A percentile compares a stretch with the other conserved stretches of the same genome.
Evolutionary conservation across 129 eudicot species (phyloP).

Genomic region (Mikania micrantha): DNA sequence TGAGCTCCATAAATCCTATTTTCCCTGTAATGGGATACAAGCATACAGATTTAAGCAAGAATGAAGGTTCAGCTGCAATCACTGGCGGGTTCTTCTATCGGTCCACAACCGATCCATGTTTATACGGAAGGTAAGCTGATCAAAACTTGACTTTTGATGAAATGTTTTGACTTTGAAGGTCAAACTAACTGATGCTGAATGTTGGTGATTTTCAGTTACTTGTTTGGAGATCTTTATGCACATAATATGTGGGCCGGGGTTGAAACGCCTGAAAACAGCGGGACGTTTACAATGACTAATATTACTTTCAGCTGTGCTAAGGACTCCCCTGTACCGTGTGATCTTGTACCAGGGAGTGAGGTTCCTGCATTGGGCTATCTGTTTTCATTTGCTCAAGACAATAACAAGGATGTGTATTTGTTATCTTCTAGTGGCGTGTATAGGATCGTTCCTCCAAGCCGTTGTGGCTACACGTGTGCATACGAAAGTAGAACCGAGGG

Average conservation of each 20-base stretch:
- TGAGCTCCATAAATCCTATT: constrained; percentile 45
- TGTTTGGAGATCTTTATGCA: constrained; percentile 78
- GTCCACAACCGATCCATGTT: constrained; percentile 72
- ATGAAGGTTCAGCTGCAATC: constrained; percentile 76
- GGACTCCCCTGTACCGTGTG: constrained; percentile 66
- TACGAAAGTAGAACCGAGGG: constrained; percentile 33
- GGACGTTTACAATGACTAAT: constrained; percentile 41
- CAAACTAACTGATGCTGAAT: background rate
- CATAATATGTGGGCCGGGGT: constrained; percentile 63
- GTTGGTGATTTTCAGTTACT: constrained; percentile 46
- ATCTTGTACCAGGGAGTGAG: constrained; percentile 44
- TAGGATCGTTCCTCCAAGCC: constrained; percentile 71
- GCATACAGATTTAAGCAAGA: constrained; percentile 57
- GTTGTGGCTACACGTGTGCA: constrained; percentile 55
- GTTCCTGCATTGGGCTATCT: constrained; percentile 61
- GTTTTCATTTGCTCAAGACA: constrained; percentile 73
- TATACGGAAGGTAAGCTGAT: constrained; percentile 56
- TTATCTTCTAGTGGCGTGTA: constrained; percentile 71
- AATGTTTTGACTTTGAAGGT: background rate
- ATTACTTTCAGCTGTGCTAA: constrained; percentile 49
- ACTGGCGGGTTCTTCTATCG: constrained; percentile 84
- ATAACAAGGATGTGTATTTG: constrained; percentile 46
- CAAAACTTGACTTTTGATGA: background rate
- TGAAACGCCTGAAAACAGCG: constrained; percentile 67
- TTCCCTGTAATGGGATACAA: constrained; percentile 82